phyloP scores from a whole-genome alignment of 1,284 basidiomycete genomes.

The Cryptococcus sp. region DNA sequence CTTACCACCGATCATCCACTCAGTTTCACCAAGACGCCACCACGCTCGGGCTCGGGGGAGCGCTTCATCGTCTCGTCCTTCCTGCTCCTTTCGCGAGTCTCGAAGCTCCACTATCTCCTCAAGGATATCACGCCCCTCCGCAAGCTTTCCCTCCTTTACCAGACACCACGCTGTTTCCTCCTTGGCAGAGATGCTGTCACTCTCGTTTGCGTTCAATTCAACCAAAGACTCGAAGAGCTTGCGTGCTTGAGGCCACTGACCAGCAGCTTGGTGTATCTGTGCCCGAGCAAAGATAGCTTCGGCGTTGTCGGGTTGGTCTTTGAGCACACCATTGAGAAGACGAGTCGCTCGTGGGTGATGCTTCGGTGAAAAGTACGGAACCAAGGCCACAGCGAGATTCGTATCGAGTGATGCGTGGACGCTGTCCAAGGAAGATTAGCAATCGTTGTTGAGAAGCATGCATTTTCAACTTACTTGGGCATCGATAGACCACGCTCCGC shows the following conservation, averaged over 20 bases:
- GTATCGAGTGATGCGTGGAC: slow-evolving; percentile 43
- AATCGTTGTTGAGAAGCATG: slow-evolving; percentile 53
- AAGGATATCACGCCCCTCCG: slow-evolving; percentile 62
- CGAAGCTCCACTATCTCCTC: slow-evolving; percentile 63
- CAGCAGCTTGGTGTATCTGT: slow-evolving; percentile 67
- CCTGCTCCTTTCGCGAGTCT: slow-evolving; percentile 59
- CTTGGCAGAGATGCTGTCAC: slow-evolving; percentile 65
- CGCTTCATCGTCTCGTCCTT: slow-evolving; percentile 55
- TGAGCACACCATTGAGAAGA: slow-evolving; percentile 71
- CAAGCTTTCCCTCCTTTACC: slow-evolving; percentile 61
- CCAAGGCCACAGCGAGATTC: slow-evolving; percentile 61
- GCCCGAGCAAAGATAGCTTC: slow-evolving; percentile 72
- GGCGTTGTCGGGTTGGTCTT: slow-evolving; percentile 64
- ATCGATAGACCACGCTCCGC: slow-evolving; percentile 63
- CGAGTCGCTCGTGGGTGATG: slow-evolving; percentile 77
- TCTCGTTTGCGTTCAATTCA: slow-evolving; percentile 42
- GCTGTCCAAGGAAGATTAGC: slow-evolving; percentile 16
- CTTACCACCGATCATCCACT: slow-evolving; percentile 74
- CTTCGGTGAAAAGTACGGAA: slow-evolving; percentile 85
- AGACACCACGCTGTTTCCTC: slow-evolving; percentile 88
- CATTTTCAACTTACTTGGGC: slow-evolving; percentile 43
- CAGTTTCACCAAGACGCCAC: slow-evolving; percentile 78
- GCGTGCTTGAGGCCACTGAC: slow-evolving; percentile 71
- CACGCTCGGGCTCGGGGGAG: slow-evolving; percentile 67
- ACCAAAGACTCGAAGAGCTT: slow-evolving; percentile 61